Conservation (phyloP, 768 basidiomycete species). For the Cystofilobasidium bisporidii region DNA sequence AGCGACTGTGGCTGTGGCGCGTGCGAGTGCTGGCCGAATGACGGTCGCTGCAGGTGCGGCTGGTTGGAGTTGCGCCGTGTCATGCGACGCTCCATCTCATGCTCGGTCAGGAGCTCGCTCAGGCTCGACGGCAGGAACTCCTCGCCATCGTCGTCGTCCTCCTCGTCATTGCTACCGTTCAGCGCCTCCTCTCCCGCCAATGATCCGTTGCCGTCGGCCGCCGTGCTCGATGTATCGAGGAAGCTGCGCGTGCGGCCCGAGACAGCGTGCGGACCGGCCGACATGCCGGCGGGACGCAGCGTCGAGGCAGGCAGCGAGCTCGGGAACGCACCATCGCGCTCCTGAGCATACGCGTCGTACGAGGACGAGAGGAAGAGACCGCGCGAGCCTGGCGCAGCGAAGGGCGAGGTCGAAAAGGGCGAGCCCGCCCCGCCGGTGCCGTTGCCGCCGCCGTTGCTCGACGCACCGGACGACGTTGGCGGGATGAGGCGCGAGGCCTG, state of each 20-base stretch:
- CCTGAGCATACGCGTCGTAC: constrained; percentile 29
- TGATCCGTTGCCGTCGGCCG: background rate
- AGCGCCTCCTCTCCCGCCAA: constrained; percentile 34
- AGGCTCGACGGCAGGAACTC: constrained; percentile 82
- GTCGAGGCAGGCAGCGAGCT: constrained; percentile 6
- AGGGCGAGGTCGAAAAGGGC: constrained; percentile 51
- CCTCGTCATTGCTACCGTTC: constrained; percentile 54
- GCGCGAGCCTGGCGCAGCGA: constrained; percentile 56
- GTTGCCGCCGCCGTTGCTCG: constrained; percentile 1
- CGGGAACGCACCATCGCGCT: constrained; percentile 5
- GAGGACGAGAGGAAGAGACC: constrained; percentile 47
- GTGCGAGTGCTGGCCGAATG: background rate
- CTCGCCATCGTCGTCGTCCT: constrained; percentile 47
- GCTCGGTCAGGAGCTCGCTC: constrained; percentile 78
- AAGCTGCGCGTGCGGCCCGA: background rate
- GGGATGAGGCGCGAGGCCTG: constrained; percentile 16
- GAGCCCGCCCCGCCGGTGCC: constrained; percentile 6
- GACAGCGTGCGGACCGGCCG: no score
- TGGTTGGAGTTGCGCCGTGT: constrained; percentile 37
- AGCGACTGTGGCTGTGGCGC: background rate
- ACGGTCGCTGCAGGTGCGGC: constrained; percentile 21
- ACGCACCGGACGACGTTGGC: constrained; percentile 8
- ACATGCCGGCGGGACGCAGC: background rate
- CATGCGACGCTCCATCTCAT: constrained; percentile 72
- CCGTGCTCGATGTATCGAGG: constrained; percentile 1